Percentiles rank a stretch among this genome's conserved stretches.
These are phyloP conservation scores for Catunica adiposa DNA, from an alignment of 2,329 filamentous ascomycete genomes.

Conservation along the genomic window DNA sequence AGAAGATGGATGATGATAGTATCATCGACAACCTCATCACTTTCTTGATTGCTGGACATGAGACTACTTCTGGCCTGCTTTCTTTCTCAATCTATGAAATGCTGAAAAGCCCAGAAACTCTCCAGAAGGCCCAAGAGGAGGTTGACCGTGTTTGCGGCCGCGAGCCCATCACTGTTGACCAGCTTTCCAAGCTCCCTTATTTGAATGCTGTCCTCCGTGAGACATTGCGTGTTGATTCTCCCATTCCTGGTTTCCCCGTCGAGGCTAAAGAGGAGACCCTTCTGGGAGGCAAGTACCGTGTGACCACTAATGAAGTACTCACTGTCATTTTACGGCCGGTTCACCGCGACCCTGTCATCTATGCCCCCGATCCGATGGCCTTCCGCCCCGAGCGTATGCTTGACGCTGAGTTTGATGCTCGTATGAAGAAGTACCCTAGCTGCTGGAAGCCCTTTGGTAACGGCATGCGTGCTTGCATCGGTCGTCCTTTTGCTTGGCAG, in stretches of 20 bases:
- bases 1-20: conserved; percentile 43
- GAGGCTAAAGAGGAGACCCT: conserved; percentile 36
- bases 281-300: conserved; percentile 43
- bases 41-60: conserved; percentile 54
- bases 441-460: conserved; percentile 63
- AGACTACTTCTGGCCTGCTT: conserved; percentile 52
- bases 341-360: conserved; percentile 48
- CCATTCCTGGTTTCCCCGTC: conserved; percentile 33
- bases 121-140: conserved; percentile 47
- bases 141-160: conserved; percentile 48
- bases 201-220: conserved; percentile 50
- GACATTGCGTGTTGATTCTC: conserved; percentile 36
- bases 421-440: conserved; percentile 43
- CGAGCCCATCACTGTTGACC: conserved; percentile 39
- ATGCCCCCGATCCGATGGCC: conserved; percentile 44
- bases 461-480: conserved; percentile 54
- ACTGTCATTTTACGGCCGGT: conserved; percentile 33
- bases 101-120: conserved; percentile 42
- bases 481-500: conserved; percentile 58
- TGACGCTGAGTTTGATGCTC: conserved; percentile 45
- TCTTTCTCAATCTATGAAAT: conserved; percentile 50
- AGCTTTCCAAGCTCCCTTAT: conserved; percentile 49
- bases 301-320: conserved; percentile 36
- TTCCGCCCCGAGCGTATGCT: conserved; percentile 60
- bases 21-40: conserved; percentile 58